These are phyloP conservation scores for Verticillium zaregamsianum DNA, from an alignment of 2,329 filamentous ascomycete genomes.

Conservation along the genomic window DNA sequence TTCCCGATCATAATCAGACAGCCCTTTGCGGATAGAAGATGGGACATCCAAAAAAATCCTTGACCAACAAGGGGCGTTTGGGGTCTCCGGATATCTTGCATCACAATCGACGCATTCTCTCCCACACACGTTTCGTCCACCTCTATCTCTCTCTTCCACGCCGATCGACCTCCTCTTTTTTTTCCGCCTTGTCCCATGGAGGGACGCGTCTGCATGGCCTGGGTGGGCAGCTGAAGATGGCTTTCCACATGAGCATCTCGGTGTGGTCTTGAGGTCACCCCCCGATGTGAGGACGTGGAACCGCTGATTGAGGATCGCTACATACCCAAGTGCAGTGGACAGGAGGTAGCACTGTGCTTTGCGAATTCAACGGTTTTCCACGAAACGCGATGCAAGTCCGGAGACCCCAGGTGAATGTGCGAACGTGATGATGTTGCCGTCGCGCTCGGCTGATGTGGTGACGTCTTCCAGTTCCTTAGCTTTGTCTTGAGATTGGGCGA, in stretches of 20 bases:
- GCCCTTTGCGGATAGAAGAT: conserved; percentile 67
- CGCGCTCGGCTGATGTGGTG: not conserved
- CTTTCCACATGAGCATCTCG: conserved; percentile 48
- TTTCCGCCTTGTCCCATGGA: conserved; percentile 4
- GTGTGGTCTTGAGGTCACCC: conserved; percentile 30
- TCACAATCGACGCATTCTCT: conserved; percentile 32
- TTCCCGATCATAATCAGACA: conserved; percentile 36
- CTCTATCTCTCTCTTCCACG: conserved; percentile 3
- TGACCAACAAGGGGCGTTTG: conserved; percentile 65
- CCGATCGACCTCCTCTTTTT: conserved; percentile 22
- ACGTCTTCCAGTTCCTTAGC: not conserved
- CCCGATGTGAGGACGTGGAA: conserved; percentile 57
- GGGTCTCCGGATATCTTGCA: conserved; percentile 80
- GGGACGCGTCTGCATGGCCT: conserved; percentile 38
- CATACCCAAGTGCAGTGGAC: conserved; percentile 52
- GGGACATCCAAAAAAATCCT: conserved; percentile 55
- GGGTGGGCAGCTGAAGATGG: conserved; percentile 54
- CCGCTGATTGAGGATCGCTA: conserved; percentile 60
- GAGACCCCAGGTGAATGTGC: not conserved
- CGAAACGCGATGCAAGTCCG: conserved; percentile 15
- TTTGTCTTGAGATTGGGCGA: conserved; percentile 3
- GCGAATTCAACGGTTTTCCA: conserved; percentile 56
- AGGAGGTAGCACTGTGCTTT: conserved; percentile 49
- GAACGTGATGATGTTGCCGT: not conserved
- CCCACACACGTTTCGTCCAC: not conserved